These are phyloP conservation scores for Ilex aquifolium DNA, from an alignment of 257 asterid genomes.

Conservation along the genomic window DNA sequence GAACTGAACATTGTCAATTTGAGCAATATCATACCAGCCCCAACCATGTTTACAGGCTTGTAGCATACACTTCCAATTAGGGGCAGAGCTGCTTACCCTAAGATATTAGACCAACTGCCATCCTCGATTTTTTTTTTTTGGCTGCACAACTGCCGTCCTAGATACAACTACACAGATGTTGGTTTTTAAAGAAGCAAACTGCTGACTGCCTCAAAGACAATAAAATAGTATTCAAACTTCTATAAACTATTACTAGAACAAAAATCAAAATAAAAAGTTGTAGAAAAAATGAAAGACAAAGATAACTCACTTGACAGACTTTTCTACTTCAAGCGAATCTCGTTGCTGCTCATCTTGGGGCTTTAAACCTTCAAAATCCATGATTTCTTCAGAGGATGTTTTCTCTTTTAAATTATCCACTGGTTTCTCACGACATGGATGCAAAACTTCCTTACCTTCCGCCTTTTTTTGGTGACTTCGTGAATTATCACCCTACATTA, in stretches of 20 bases:
- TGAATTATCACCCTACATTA: constrained; percentile 14
- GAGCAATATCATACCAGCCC: too few species aligned
- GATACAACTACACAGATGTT: too few species aligned
- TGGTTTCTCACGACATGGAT: constrained; percentile 23
- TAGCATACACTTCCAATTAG: too few species aligned
- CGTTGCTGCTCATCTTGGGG: constrained; percentile 24
- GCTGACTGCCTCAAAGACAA: neutral
- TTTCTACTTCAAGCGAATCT: constrained; percentile 27
- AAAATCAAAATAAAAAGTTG: neutral
- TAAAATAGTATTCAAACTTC: constrained; percentile 3
- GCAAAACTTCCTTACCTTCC: constrained; percentile 18
- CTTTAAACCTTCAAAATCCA: constrained; percentile 17
- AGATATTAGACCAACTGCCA: too few species aligned
- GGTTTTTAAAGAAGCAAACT: neutral
- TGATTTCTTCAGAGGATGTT: constrained; percentile 16
- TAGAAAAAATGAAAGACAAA: neutral
- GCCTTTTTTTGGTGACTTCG: constrained; percentile 14
- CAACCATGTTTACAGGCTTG: too few species aligned
- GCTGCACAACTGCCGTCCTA: too few species aligned
- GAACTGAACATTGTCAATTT: too few species aligned
- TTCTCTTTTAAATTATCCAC: constrained; percentile 21
- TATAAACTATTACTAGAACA: neutral
- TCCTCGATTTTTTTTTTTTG: too few species aligned
- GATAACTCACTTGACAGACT: constrained; percentile 33
- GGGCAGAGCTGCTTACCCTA: too few species aligned